Base-by-base conservation (phyloP, 2,329 filamentous ascomycete genomes). In the Zymoseptoria ardabiliae region DNA sequence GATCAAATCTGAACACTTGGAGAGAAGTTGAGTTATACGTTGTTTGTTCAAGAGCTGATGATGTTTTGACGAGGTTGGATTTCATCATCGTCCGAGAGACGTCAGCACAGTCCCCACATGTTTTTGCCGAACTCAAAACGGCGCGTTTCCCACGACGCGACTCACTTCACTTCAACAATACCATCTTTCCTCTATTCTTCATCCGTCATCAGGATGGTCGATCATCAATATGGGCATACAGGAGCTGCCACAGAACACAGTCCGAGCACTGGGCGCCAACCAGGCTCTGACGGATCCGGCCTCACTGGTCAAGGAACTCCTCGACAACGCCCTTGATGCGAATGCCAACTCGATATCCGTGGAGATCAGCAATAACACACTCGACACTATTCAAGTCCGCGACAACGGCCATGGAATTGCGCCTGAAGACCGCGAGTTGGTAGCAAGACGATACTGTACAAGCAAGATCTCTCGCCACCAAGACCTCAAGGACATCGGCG, bases 311-410 rank as follows among this genome's bases (percentile, higher is more conserved):
- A 92, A 92, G 69, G 89, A 92, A 72, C 82, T 92, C 3, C 73
- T 92, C 30, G 89, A 92, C 66, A 92, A 93, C 71, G 81, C 88
- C 50, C 80, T 92, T 20, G 89, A 93, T 72, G 87, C 88, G 7
- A 77, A 80, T 56, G 87, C 89, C 11, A 87, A 82, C 1, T 81
- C 80, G 1, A 77, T 93, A 59, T 83, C 88, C 56, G 75, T 92
- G 22, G 75, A 83, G 25, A 77, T 91, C 13, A 82, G 86, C 3
- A 67, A 79, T 50, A 86, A 91, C 68, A 86, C 86, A 0, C 71
- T 91, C 56, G 85, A 89, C 71, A 82, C 79, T 56, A 82, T 93
- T 45, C 83, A 88, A 66, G 83, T 91, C 54, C 81, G 83, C 51
- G 87, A 90, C 71, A 89, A 91, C 73, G 89, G 89, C n/a, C 77